phyloP scores from a whole-genome alignment of 257 asterid genomes.

The Pogostemon cablin region DNA sequence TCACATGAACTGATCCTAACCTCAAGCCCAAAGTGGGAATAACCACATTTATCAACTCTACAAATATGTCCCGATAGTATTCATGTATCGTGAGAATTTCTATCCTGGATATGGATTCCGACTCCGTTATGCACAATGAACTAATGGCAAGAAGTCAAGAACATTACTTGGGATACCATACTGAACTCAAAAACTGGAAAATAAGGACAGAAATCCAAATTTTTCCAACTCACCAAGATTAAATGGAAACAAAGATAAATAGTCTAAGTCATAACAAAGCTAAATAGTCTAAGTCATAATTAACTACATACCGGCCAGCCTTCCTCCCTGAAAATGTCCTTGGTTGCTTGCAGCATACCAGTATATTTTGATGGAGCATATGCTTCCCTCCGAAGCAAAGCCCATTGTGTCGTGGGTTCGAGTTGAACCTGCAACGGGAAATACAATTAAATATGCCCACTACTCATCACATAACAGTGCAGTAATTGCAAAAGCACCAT shows the following conservation, averaged over 20 bases:
- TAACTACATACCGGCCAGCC: conserved; percentile 68
- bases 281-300: not conserved
- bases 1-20: not conserved
- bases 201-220: not conserved
- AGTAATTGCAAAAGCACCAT: not conserved
- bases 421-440: conserved; percentile 71
- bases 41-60: conserved; percentile 5
- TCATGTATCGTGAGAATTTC: not conserved
- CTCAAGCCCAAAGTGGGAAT: conserved; percentile 1
- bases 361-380: conserved; percentile 71
- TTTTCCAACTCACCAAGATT: not conserved
- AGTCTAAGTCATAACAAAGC: not conserved
- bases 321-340: conserved; percentile 92
- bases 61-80: not conserved
- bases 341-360: conserved; percentile 88
- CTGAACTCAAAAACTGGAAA: not conserved
- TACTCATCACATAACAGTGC: not conserved
- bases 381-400: conserved; percentile 58
- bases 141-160: conserved; percentile 6
- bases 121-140: not conserved
- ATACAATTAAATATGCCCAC: conserved; percentile 26
- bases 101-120: not conserved
- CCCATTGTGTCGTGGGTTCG: conserved; percentile 89
- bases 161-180: not conserved
- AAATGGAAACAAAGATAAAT: not conserved